These are phyloP conservation scores for Antitrichia curtipendula DNA, from an alignment of 225 moss, liverwort and hornwort species.

Conservation along the genomic window DNA sequence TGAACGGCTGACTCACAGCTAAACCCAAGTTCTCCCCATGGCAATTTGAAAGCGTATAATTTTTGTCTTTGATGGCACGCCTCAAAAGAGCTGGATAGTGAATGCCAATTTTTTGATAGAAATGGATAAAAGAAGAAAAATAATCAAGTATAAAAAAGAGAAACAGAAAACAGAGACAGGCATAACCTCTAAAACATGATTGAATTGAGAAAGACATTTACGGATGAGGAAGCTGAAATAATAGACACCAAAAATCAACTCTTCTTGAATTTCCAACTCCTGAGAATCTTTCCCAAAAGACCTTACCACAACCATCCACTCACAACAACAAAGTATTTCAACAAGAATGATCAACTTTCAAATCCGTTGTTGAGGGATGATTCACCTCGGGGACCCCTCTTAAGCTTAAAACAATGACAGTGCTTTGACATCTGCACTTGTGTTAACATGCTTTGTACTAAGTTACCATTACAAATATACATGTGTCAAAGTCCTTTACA, in stretches of 20 bases:
- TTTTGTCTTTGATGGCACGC: background rate
- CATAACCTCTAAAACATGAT: background rate
- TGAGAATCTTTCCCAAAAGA: background rate
- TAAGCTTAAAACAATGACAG: background rate
- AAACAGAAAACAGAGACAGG: background rate
- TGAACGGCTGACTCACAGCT: background rate
- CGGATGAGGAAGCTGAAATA: background rate
- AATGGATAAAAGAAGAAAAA: background rate
- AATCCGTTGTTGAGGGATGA: background rate
- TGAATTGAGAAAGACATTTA: background rate
- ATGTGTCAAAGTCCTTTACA: background rate
- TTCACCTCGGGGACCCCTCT: too few species aligned
- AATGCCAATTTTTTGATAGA: background rate
- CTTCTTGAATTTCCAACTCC: background rate
- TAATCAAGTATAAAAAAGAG: background rate
- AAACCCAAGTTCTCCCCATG: background rate
- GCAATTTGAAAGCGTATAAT: background rate
- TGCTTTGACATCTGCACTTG: background rate
- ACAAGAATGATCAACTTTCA: background rate
- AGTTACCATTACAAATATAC: background rate
- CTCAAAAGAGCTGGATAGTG: background rate
- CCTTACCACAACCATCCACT: background rate
- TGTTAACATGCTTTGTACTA: background rate
- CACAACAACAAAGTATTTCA: background rate
- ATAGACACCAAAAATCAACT: background rate